Conservation (phyloP, 495 filamentous ascomycete species). For the Pseudomonodictys pantanalensis region DNA sequence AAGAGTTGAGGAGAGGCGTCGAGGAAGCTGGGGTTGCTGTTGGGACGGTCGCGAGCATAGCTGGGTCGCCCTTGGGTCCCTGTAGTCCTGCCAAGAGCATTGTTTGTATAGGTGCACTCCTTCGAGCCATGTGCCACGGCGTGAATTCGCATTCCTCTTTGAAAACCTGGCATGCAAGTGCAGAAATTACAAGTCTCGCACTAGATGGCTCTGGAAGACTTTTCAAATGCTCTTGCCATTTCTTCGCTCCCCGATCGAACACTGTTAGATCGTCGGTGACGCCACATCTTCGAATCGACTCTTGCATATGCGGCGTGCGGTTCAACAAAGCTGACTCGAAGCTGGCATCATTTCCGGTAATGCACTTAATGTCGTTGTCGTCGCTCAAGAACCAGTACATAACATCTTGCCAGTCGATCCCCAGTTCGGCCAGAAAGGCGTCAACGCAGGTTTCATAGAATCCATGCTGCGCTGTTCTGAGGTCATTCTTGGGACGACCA, state of each 20-base stretch:
- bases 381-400: background rate
- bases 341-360: background rate
- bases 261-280: constrained; percentile 4
- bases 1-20: too few species aligned
- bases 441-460: background rate
- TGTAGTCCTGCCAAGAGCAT: background rate
- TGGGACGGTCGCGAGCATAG: too few species aligned
- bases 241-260: constrained; percentile 36
- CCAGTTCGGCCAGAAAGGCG: background rate
- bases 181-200: constrained; percentile 22
- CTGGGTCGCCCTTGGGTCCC: background rate
- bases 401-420: background rate
- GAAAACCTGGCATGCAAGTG: constrained; percentile 34
- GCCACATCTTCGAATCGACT: background rate
- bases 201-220: constrained; percentile 27
- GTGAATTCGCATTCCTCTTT: constrained; percentile 32
- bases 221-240: constrained; percentile 29
- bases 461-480: background rate
- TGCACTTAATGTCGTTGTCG: background rate
- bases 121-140: constrained; percentile 39
- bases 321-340: background rate
- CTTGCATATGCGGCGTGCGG: background rate
- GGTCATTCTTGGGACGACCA: background rate
- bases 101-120: constrained; percentile 7
- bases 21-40: too few species aligned